phyloP scores from a whole-genome alignment of 306 rosid genomes.

The Cotoneaster glaucophyllus region DNA sequence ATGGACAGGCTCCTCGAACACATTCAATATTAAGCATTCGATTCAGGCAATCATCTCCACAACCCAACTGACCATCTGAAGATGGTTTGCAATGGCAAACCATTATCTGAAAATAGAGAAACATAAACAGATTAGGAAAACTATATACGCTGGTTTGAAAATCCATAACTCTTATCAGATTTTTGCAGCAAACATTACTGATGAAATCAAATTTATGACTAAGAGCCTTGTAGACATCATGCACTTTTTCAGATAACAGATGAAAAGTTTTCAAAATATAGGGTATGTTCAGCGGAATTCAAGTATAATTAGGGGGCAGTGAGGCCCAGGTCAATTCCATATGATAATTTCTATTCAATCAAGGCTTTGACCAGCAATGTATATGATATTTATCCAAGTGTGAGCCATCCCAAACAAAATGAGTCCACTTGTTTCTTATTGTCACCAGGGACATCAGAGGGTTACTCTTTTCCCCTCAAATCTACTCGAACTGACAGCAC shows the following conservation, averaged over 20 bases:
- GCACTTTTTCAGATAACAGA: background rate
- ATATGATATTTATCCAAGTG: background rate
- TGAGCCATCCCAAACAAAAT: background rate
- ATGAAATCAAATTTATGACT: background rate
- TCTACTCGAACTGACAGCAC: background rate
- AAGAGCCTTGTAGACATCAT: background rate
- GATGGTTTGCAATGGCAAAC: constrained; percentile 81
- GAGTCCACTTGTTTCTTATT: background rate
- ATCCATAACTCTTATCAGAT: constrained; percentile 4
- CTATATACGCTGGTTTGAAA: background rate
- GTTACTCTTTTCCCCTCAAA: background rate
- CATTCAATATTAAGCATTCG: constrained; percentile 94
- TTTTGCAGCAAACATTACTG: background rate
- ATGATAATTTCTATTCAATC: background rate
- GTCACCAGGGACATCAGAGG: background rate
- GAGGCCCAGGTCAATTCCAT: background rate
- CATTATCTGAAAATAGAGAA: constrained; percentile 60
- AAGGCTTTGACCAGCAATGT: background rate
- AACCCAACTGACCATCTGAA: constrained; percentile 58
- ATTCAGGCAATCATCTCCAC: constrained; percentile 94
- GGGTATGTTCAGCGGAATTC: background rate
- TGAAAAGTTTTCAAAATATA: background rate
- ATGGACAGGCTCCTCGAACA: constrained; percentile 85
- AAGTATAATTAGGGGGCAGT: background rate
- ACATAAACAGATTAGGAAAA: constrained; percentile 12